phyloP scores from a whole-genome alignment of 2,329 filamentous ascomycete species.

The Fusarium gaditjirri region DNA sequence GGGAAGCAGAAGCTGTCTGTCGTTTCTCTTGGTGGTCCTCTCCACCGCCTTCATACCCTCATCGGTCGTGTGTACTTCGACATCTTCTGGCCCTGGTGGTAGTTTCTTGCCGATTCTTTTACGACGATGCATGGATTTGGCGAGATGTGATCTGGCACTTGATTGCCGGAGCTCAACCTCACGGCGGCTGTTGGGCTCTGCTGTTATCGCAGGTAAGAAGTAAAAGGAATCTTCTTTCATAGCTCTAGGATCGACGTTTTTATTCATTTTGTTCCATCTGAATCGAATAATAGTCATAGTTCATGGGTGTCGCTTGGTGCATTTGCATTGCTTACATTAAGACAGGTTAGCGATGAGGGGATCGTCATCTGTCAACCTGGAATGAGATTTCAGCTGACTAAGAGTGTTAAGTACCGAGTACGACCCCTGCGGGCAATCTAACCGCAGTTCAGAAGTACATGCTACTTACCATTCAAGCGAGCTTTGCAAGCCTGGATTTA shows the following conservation, averaged over 20 bases:
- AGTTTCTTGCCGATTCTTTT: background rate
- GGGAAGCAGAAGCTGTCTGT: background rate
- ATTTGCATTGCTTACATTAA: background rate
- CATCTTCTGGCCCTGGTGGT: fast-evolving
- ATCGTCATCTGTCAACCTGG: background rate
- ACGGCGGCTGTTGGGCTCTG: background rate
- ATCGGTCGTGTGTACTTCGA: fast-evolving
- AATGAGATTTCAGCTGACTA: background rate
- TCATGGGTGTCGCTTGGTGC: fast-evolving
- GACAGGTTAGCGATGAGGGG: background rate
- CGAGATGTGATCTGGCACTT: constrained; percentile 10
- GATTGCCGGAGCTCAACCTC: constrained; percentile 13
- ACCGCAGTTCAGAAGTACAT: fast-evolving
- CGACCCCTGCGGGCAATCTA: fast-evolving
- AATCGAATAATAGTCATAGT: fast-evolving
- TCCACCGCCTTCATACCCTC: fast-evolving
- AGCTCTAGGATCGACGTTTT: fast-evolving
- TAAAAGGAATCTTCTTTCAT: background rate
- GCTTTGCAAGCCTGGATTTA: no score
- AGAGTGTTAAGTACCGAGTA: background rate
- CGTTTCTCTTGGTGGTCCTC: background rate
- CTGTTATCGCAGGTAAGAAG: background rate
- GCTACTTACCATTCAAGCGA: no score
- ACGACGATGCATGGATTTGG: background rate
- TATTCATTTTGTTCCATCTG: background rate